A percentile compares a stretch with the other conserved stretches of the same genome.
Conservation (phyloP, 495 filamentous ascomycete species). For the Penicillium manginii region DNA sequence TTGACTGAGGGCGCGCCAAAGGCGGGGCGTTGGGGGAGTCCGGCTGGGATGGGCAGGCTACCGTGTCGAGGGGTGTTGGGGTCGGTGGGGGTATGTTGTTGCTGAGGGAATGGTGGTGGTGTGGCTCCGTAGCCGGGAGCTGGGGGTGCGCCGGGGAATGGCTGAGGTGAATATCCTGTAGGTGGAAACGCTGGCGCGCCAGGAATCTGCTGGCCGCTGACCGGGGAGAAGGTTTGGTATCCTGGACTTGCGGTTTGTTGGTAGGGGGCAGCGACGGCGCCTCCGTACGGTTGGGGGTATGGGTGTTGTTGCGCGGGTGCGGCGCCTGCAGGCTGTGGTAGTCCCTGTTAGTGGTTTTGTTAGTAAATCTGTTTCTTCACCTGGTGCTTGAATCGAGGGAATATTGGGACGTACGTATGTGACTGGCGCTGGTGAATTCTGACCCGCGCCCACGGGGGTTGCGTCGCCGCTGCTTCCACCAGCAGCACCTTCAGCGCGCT, state of each 20-base stretch:
- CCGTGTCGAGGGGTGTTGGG: slow-evolving; percentile 49
- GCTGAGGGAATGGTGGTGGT: slow-evolving; percentile 39
- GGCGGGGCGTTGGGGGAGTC: slow-evolving; percentile 66
- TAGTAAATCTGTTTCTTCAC: slow-evolving; percentile 6
- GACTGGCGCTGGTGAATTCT: slow-evolving; percentile 55
- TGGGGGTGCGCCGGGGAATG: slow-evolving; percentile 37
- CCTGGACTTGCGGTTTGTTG: slow-evolving; percentile 48
- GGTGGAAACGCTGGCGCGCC: slow-evolving; percentile 38
- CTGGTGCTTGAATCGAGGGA: not conserved
- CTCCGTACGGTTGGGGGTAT: slow-evolving; percentile 44
- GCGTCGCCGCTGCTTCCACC: slow-evolving; percentile 62
- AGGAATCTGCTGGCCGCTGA: slow-evolving; percentile 36
- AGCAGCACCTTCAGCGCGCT: slow-evolving; percentile 61
- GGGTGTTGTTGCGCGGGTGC: slow-evolving; percentile 34
- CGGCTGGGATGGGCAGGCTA: slow-evolving; percentile 58
- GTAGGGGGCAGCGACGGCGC: slow-evolving; percentile 40
- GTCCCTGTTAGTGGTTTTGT: slow-evolving; percentile 23
- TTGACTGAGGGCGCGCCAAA: slow-evolving; percentile 61
- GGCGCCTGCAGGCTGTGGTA: slow-evolving; percentile 29
- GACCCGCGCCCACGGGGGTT: slow-evolving; percentile 59
- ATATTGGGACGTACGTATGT: slow-evolving; percentile 54
- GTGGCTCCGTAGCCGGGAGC: slow-evolving; percentile 33
- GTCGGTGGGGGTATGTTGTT: slow-evolving; percentile 41
- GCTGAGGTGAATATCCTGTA: slow-evolving; percentile 48
- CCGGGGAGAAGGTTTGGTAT: slow-evolving; percentile 42